Percentiles rank a stretch among this genome's conserved stretches.
These are phyloP conservation scores for Apiotrichum laibachii DNA, from an alignment of 1,284 basidiomycete species.

Conservation along the genomic window DNA sequence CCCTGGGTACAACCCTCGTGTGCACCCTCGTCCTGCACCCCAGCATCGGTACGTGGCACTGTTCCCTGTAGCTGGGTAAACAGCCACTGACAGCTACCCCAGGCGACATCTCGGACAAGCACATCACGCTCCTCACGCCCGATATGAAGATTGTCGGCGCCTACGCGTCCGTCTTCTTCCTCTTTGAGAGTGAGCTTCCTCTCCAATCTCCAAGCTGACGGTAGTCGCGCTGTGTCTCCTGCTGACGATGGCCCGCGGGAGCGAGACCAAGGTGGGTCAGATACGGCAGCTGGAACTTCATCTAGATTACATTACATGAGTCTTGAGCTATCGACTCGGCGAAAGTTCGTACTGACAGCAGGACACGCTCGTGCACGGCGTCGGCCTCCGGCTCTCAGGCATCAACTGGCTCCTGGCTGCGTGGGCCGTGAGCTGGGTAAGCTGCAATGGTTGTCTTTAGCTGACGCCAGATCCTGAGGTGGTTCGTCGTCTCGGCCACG, in stretches of 20 bases:
- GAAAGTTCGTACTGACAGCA: no score
- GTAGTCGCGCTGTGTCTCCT: conserved; percentile 78
- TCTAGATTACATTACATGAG: no score
- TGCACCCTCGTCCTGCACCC: conserved; percentile 49
- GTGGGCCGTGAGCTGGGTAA: conserved; percentile 78
- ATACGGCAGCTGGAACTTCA: no score
- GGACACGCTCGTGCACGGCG: conserved; percentile 68
- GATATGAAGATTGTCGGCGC: conserved; percentile 61
- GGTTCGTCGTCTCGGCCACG: conserved; percentile 46
- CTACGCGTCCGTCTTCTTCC: conserved; percentile 59
- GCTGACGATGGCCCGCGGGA: conserved; percentile 65
- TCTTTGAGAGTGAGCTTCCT: conserved; percentile 35
- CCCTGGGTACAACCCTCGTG: conserved; percentile 42
- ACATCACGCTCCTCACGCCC: conserved; percentile 72
- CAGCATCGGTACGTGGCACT: conserved; percentile 36
- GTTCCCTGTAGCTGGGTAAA: not conserved
- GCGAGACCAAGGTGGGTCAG: conserved; percentile 84
- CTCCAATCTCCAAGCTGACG: not conserved
- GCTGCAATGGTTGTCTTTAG: conserved; percentile 28
- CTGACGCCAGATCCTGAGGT: conserved; percentile 42
- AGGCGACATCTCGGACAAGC: conserved; percentile 59
- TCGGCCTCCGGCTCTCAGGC: conserved; percentile 71
- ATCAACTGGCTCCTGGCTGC: conserved; percentile 77
- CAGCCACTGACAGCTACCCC: conserved; percentile 1
- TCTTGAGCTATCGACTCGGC: no score